Evolutionary conservation across 371 early-diverging fungal species (phyloP), one percentile per base, ranked within the genome.

Genomic region (Batkoa obscura): DNA sequence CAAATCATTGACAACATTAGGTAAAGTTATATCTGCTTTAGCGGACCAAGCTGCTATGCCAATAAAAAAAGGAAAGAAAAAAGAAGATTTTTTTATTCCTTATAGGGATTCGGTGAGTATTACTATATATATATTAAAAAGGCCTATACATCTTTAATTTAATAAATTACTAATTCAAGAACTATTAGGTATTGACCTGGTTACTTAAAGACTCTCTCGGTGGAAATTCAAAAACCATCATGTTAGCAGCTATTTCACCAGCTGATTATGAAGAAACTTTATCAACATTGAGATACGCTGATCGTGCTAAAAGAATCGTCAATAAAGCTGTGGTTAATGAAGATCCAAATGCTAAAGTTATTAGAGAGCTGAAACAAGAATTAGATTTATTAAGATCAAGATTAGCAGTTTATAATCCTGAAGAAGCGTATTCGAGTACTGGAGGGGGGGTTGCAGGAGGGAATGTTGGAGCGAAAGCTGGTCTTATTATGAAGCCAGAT

Each of bases 11-110:
- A 86, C 90, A 33, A 79, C 93, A 0, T 74, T 99, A 1, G 97
- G 98, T 12, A 97, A 94, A 59, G 99, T 99, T 15, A 99, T 99
- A 58, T 82, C 85, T 9, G 88, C 90, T 33, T 72, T 99, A 36
- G 89, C 91, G 3, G 90, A 90, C 50, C 78, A 74, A 55, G 75
- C 80, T 15, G 49, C 66, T 30, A 58, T 62, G 12, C 68, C 70
- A 33, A 59, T 61, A 3, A 70, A 70, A 50, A 77, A 74, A 52
- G 72, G 67, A 10, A 74, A 72, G 49, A 74, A 72, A 51, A 57
- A 65, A 23, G 71, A 71, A 36, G 78, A 80, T 49, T 60, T 67
- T 0, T 84, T 82, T 70, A 75, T 92, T 33, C 90, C 90, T 0
- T 92, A 90, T 60, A 76, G 93, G 35, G 93, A 92, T 66, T 88